Evolutionary conservation across 2,329 filamentous ascomycete species (phyloP).

Genomic region (Paraphoma sp.): DNA sequence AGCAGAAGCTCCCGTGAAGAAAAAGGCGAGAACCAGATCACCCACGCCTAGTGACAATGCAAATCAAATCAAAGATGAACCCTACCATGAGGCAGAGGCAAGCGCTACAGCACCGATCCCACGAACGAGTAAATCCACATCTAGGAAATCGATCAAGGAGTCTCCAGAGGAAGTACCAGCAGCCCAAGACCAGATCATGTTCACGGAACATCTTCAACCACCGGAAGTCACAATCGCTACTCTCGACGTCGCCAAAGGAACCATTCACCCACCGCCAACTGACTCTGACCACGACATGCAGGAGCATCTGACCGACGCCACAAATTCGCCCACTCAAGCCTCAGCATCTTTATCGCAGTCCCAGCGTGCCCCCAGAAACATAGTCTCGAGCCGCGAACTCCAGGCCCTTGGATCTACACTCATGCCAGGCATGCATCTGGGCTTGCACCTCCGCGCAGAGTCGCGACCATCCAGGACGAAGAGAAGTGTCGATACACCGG

Average conservation of each 20-base stretch:
- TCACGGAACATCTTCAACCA: not conserved
- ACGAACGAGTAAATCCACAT: not conserved
- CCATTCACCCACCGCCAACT: not conserved
- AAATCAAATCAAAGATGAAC: not conserved
- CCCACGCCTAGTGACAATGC: not conserved
- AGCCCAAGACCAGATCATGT: not conserved
- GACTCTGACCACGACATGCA: not conserved
- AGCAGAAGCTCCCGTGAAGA: not conserved
- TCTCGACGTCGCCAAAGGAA: not conserved
- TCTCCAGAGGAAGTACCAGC: not conserved
- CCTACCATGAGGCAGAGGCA: not conserved
- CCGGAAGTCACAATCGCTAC: not conserved
- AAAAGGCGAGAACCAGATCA: not conserved
- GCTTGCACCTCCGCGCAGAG: not conserved
- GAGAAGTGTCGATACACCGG: not conserved
- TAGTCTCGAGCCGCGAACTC: slow-evolving; percentile 1
- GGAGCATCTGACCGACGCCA: not conserved
- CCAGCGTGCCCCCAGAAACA: not conserved
- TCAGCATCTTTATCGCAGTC: not conserved
- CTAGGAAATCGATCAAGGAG: not conserved
- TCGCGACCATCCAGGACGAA: not conserved
- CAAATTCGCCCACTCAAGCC: not conserved
- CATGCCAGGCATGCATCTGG: slow-evolving; percentile 1
- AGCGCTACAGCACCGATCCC: not conserved
- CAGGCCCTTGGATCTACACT: not conserved